These are phyloP conservation scores for Pleurotus cornucopiae DNA, from an alignment of 768 basidiomycete species.

Conservation along the genomic window DNA sequence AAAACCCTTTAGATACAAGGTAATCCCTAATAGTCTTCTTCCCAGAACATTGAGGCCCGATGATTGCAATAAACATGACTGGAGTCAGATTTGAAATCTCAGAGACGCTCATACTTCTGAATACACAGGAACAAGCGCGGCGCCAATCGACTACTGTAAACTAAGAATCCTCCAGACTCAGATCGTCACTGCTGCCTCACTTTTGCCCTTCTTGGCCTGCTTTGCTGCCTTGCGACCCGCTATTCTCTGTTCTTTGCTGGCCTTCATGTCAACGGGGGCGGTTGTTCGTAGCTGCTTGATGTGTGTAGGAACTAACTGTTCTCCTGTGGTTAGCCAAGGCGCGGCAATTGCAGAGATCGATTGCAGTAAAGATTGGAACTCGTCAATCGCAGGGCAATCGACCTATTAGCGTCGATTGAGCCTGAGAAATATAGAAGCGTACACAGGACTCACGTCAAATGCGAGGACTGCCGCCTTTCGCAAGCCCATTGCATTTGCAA, in stretches of 20 bases:
- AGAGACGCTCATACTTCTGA: background rate
- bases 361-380: slow-evolving; percentile 36
- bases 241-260: slow-evolving; percentile 53
- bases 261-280: slow-evolving; percentile 75
- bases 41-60: slow-evolving; percentile 61
- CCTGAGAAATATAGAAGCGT: slow-evolving; percentile 8
- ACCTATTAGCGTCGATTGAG: slow-evolving; percentile 25
- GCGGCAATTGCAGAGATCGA: slow-evolving; percentile 55
- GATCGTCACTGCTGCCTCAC: slow-evolving; percentile 5
- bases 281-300: slow-evolving; percentile 79
- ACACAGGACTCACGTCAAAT: slow-evolving; percentile 49
- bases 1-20: slow-evolving; percentile 59
- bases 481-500: slow-evolving; percentile 63
- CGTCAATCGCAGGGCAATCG: slow-evolving; percentile 32
- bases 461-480: slow-evolving; percentile 64
- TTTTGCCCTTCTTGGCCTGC: slow-evolving; percentile 19
- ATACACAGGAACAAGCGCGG: too few species aligned
- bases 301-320: slow-evolving; percentile 62
- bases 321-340: slow-evolving; percentile 50
- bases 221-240: slow-evolving; percentile 49
- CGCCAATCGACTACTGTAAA: too few species aligned
- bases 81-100: background rate
- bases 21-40: slow-evolving; percentile 58
- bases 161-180: background rate
- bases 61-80: slow-evolving; percentile 63